Percentiles rank a stretch among this genome's conserved stretches.
These are phyloP conservation scores for Plectosphaerella cucumerina DNA, from an alignment of 2,329 filamentous ascomycete genomes.

Conservation along the genomic window DNA sequence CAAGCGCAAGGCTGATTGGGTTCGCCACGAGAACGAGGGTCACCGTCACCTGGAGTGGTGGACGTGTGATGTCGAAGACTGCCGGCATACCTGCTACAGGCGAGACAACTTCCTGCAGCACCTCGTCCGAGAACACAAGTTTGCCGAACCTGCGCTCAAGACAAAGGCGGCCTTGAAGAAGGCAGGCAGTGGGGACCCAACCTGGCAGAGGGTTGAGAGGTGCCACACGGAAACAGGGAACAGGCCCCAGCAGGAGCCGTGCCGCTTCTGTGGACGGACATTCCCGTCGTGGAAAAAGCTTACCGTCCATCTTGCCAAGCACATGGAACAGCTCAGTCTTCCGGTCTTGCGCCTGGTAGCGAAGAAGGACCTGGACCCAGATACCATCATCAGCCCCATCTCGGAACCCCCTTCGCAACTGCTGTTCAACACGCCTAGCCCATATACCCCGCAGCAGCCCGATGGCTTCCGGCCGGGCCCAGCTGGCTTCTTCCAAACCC, in stretches of 20 bases:
- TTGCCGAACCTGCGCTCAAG: conserved; percentile 75
- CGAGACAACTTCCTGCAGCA: conserved; percentile 94
- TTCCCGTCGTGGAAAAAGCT: conserved; percentile 89
- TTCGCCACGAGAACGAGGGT: conserved; percentile 87
- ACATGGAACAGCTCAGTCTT: conserved; percentile 89
- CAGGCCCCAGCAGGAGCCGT: conserved; percentile 70
- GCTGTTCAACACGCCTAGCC: conserved; percentile 21
- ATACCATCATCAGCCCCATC: conserved; percentile 65
- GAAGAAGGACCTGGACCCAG: conserved; percentile 46
- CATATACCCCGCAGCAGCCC: conserved; percentile 10
- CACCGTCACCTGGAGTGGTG: conserved; percentile 90
- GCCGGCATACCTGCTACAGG: conserved; percentile 76
- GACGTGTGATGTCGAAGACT: conserved; percentile 78
- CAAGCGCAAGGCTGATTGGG: conserved; percentile 95
- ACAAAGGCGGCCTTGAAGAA: conserved; percentile 65
- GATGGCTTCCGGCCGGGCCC: background rate
- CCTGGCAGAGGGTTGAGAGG: conserved; percentile 73
- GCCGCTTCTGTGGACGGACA: conserved; percentile 78
- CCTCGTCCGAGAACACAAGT: conserved; percentile 86
- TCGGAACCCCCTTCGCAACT: conserved; percentile 48
- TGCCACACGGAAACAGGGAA: conserved; percentile 68
- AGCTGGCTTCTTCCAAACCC: background rate
- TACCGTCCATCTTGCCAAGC: conserved; percentile 87
- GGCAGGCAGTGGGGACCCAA: conserved; percentile 52
- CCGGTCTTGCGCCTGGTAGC: conserved; percentile 65